Conservation (phyloP, 352 stramenopile species). For the Hyaloperonospora brassicae region DNA sequence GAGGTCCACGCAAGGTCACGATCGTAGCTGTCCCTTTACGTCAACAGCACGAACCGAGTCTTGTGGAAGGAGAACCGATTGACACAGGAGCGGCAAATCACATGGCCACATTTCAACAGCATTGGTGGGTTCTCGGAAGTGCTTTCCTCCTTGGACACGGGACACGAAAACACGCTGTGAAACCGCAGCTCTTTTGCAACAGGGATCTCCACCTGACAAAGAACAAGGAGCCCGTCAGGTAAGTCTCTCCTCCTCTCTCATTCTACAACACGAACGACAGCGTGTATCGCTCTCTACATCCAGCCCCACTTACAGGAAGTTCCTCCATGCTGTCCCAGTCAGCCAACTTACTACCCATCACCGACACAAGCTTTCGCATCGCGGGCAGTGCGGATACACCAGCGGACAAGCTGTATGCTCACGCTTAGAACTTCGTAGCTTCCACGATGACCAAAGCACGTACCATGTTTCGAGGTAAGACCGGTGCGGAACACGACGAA, state of each 20-base stretch:
- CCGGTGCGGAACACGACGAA: conserved; percentile 58
- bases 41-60: conserved; percentile 37
- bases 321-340: conserved; percentile 70
- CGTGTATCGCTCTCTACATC: too few relatives aligned
- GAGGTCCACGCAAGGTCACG: too few relatives aligned
- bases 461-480: conserved; percentile 75
- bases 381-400: conserved; percentile 60
- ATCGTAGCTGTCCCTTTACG: not conserved
- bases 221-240: conserved; percentile 3
- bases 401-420: conserved; percentile 52
- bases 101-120: conserved; percentile 82
- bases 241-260: too few relatives aligned
- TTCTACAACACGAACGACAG: too few relatives aligned
- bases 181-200: conserved; percentile 76
- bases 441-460: not conserved
- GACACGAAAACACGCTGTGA: conserved; percentile 83
- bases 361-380: conserved; percentile 69
- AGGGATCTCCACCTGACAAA: conserved; percentile 57
- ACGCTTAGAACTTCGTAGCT: conserved; percentile 5
- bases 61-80: conserved; percentile 76
- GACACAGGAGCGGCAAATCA: conserved; percentile 77
- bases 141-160: conserved; percentile 82
- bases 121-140: conserved; percentile 77
- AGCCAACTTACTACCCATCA: conserved; percentile 75
- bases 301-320: conserved; percentile 37